Evolutionary conservation across 192 early-diverging fungal genomes (phyloP), one percentile per base, ranked within the genome.

Genomic region (Phycomyces nitens): DNA sequence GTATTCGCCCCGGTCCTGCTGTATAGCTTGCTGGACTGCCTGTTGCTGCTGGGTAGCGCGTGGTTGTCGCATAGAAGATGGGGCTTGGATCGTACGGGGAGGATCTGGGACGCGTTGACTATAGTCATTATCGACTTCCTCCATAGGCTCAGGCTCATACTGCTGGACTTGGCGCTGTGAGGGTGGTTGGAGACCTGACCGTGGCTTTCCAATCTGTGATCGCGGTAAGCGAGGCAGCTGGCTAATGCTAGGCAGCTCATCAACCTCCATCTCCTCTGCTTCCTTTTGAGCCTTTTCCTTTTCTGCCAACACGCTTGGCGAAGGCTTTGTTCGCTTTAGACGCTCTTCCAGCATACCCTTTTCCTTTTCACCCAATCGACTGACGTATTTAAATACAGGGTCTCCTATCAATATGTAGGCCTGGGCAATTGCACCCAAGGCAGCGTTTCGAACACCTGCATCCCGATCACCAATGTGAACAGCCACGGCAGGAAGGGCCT

Each of bases 401-500:
- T 91, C 91, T 0, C 91, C 91, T 8, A 94, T 73, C 47, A 88
- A 72, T 63, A 84, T 77, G 62, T 90, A 92, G 0, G 90, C 86
- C 26, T 94, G 80, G 10, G 88, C 86, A 40, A 96, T 70, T 6
- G 79, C 87, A 55, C 75, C 81, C 49, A 96, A 68, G 0, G 89
- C 86, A 6, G 89, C 92, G 44, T 91, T 88, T 6, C 94, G 84
- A 41, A 94, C 93, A 52, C 70, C 74, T 34, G 92, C 87, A 65
- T 96, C 94, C 6, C 90, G 77, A 67, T 96, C 94, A 7, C 81
- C 81, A 40, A 96, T 85, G 50, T 89, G 86, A 12, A 76, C 69
- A 0, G 85, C 89, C 71, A 94, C 85, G 1, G 89, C 39, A 0
- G 92, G 92, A 7, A 96, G 66, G 0, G 81, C 75, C 22, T 90